Percentiles rank a stretch among this genome's conserved stretches.
phyloP scores from a whole-genome alignment of 345 rosid species.

The Nephelium lappaceum region DNA sequence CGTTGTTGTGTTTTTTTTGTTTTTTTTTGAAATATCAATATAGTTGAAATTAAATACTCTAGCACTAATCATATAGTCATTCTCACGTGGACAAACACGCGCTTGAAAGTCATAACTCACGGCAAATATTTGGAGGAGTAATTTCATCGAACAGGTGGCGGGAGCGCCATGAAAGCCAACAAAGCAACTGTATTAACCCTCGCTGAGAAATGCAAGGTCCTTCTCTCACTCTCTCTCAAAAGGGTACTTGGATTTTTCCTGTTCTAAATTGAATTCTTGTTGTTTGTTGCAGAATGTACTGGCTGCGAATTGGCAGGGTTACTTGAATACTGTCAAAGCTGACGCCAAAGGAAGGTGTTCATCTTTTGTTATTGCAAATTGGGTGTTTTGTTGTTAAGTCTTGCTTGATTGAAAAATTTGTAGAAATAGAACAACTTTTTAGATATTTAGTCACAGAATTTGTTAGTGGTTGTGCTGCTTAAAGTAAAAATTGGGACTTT shows the following conservation, averaged over 20 bases:
- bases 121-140: constrained; percentile 23
- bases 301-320: constrained; percentile 83
- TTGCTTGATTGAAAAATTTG: background rate
- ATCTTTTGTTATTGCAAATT: background rate
- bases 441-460: background rate
- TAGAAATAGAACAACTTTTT: background rate
- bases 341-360: constrained; percentile 81
- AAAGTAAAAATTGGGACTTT: background rate
- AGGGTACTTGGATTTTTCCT: background rate
- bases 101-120: too few relatives aligned
- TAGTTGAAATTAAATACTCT: too few relatives aligned
- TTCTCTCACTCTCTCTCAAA: background rate
- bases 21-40: too few relatives aligned
- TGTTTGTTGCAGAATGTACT: constrained; percentile 56
- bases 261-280: constrained; percentile 2
- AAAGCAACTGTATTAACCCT: constrained; percentile 50
- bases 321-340: constrained; percentile 75
- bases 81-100: too few relatives aligned
- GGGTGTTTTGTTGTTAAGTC: background rate
- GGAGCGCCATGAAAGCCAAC: constrained; percentile 46
- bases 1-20: too few relatives aligned
- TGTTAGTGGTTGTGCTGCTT: background rate
- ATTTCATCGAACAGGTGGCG: constrained; percentile 61
- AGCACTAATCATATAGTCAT: too few relatives aligned
- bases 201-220: constrained; percentile 81